These are phyloP conservation scores for Hygrophila difformis DNA, from an alignment of 257 asterid genomes.

Conservation along the genomic window DNA sequence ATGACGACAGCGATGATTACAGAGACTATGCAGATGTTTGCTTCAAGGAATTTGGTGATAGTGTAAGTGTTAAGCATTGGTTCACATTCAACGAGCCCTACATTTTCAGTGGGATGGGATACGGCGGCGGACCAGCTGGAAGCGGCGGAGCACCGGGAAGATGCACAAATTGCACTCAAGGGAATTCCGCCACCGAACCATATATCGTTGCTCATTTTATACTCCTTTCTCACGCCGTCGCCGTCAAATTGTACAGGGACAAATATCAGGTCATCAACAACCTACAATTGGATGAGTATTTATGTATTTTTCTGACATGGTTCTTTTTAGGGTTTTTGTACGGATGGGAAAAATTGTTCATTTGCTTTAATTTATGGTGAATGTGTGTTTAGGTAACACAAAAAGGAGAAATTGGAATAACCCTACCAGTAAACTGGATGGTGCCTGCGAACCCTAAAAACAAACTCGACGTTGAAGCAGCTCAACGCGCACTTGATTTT, in stretches of 20 bases:
- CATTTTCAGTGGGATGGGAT: slow-evolving; percentile 22
- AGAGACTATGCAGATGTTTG: slow-evolving; percentile 37
- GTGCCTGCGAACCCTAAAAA: slow-evolving; percentile 27
- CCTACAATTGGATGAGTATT: not conserved
- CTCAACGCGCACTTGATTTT: slow-evolving; percentile 50
- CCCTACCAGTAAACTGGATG: slow-evolving; percentile 31
- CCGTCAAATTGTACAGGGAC: slow-evolving; percentile 28
- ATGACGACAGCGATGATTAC: slow-evolving; percentile 39
- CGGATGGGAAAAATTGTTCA: too few species aligned
- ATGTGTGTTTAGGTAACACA: slow-evolving; percentile 27
- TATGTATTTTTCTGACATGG: not conserved
- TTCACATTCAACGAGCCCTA: slow-evolving; percentile 46
- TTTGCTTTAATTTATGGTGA: not conserved
- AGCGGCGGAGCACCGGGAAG: slow-evolving; percentile 36
- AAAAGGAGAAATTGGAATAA: slow-evolving; percentile 55
- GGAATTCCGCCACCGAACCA: slow-evolving; percentile 54
- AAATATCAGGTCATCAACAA: slow-evolving; percentile 34
- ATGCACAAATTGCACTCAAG: slow-evolving; percentile 32
- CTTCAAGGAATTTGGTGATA: slow-evolving; percentile 53
- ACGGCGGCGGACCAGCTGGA: slow-evolving; percentile 32
- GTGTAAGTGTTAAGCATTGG: slow-evolving; percentile 54
- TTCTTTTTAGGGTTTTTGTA: too few species aligned
- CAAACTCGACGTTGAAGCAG: slow-evolving; percentile 28
- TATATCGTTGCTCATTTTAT: slow-evolving; percentile 46
- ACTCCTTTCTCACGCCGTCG: slow-evolving; percentile 40